These are phyloP conservation scores for Aschersonia sp. DNA, from an alignment of 2,329 filamentous ascomycete species.

Conservation along the genomic window DNA sequence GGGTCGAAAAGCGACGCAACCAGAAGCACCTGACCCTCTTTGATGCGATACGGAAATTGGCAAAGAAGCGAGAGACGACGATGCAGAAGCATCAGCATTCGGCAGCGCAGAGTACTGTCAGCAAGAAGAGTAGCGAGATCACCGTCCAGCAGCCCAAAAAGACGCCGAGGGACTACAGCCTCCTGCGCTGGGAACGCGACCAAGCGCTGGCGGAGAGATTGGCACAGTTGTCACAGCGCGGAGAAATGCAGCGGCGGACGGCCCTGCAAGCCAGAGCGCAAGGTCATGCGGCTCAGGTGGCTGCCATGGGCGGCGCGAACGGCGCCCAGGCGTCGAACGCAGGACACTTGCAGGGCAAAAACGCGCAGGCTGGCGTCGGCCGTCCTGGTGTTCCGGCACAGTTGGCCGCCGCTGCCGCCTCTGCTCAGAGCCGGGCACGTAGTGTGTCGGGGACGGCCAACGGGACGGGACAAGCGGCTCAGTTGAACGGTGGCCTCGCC, in stretches of 20 bases:
- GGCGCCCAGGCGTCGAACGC: neutral
- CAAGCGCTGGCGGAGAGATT: slow-evolving; percentile 48
- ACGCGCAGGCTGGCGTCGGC: slow-evolving; percentile 11
- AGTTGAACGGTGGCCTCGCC: too few relatives aligned
- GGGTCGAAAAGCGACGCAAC: slow-evolving; percentile 75
- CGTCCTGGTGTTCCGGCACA: slow-evolving; percentile 27
- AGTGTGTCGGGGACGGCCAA: slow-evolving; percentile 19
- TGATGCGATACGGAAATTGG: slow-evolving; percentile 88
- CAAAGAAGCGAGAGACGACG: slow-evolving; percentile 80
- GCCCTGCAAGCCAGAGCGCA: slow-evolving; percentile 32
- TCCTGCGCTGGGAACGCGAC: slow-evolving; percentile 77
- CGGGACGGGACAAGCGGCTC: neutral
- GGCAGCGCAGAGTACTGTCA: slow-evolving; percentile 56
- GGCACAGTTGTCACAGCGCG: slow-evolving; percentile 39
- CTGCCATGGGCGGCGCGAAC: slow-evolving; percentile 21
- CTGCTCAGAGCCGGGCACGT: slow-evolving; percentile 10
- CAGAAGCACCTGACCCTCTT: slow-evolving; percentile 79
- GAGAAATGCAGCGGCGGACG: slow-evolving; percentile 40
- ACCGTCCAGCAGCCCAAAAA: slow-evolving; percentile 40
- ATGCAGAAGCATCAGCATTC: slow-evolving; percentile 85
- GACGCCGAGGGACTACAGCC: slow-evolving; percentile 82
- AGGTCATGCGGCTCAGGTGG: slow-evolving; percentile 28
- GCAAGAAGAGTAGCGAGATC: slow-evolving; percentile 65
- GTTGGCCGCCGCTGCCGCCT: slow-evolving; percentile 21
- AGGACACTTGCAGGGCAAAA: slow-evolving; percentile 14